A percentile compares a stretch with the other conserved stretches of the same genome.
These are phyloP conservation scores for Vicia villosa DNA, from an alignment of 306 rosid genomes.

Conservation along the genomic window DNA sequence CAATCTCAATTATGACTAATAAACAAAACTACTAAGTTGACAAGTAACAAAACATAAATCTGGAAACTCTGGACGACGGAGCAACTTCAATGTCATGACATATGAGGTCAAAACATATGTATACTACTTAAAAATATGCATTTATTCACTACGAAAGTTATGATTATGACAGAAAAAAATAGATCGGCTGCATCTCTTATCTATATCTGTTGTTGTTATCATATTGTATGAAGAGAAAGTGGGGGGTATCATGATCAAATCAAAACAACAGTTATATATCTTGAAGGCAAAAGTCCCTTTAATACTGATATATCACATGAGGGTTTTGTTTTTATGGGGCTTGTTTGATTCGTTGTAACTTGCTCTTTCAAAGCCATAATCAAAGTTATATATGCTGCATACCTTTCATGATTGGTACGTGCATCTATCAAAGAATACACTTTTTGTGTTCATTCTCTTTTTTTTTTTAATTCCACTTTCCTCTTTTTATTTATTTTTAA, in stretches of 20 bases:
- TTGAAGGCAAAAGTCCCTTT: constrained; percentile 1
- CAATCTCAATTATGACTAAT: too few species aligned
- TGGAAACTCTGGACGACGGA: too few species aligned
- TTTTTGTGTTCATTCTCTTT: background rate
- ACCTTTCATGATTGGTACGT: background rate
- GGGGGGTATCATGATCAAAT: constrained; percentile 4
- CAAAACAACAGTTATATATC: background rate
- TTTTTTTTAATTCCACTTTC: background rate
- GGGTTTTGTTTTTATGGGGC: constrained; percentile 31
- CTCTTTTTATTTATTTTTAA: background rate
- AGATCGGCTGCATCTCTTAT: background rate
- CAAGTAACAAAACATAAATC: too few species aligned
- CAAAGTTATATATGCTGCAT: constrained; percentile 9
- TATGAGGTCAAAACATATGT: too few species aligned
- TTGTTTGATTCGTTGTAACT: constrained; percentile 52
- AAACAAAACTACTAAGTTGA: too few species aligned
- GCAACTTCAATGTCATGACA: too few species aligned
- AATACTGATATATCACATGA: constrained; percentile 19
- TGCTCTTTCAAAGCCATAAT: constrained; percentile 35
- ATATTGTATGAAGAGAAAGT: constrained; percentile 1
- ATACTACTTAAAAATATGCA: too few species aligned
- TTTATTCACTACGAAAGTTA: too few species aligned
- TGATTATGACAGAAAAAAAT: too few species aligned
- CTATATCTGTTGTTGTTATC: background rate
- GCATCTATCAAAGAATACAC: background rate